Evolutionary conservation across 768 basidiomycete species (phyloP), one percentile per base, ranked within the genome.

Genomic region (Leccinum barrowsii): DNA sequence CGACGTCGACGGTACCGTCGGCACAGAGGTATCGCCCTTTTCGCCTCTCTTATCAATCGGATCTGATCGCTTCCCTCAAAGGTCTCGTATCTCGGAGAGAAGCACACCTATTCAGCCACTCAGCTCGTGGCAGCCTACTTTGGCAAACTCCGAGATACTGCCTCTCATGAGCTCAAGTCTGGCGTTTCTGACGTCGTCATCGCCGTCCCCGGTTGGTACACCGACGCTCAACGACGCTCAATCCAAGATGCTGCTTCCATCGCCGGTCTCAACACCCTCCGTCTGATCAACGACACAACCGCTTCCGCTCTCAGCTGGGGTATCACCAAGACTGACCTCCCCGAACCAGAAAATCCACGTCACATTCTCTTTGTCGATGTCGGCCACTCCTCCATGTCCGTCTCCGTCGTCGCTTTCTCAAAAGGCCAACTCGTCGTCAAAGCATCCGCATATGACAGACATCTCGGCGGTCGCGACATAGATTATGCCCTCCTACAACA

Each of bases 291-390:
- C 78, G 97, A 98, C 73, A 87, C 89, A 57, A 98, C 96, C 61
- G 97, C 96, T 54, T 83, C 89, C 57, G 97, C 97, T 42, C 89
- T 99, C 72, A 94, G 92, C 54, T 99, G 96, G 77, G 97, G 97
- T 65, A 98, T 98, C 81, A 99, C 96, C 64, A 99, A 99, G 77
- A 85, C 90, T 26, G 97, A 99, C 73, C 86, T 99, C 47, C 97
- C 97, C 21, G 86, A 89, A 13, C 72, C 85, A 34, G 94, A 95
- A 61, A 79, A 77, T 63, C 89, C 95, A 0, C 83, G 88, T 34
- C 83, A 97, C 73, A 87, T 99, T 73, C 90, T 89, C 62, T 98
- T 99, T 69, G 85, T 98, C 67, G 97, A 99, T 67, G 85, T 95
- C 58, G 97, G 97, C 52, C 97, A 98, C 80, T 92, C 93, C 6